phyloP scores from a whole-genome alignment of 164 flowering plant species.

The Kingdonia uniflora region DNA sequence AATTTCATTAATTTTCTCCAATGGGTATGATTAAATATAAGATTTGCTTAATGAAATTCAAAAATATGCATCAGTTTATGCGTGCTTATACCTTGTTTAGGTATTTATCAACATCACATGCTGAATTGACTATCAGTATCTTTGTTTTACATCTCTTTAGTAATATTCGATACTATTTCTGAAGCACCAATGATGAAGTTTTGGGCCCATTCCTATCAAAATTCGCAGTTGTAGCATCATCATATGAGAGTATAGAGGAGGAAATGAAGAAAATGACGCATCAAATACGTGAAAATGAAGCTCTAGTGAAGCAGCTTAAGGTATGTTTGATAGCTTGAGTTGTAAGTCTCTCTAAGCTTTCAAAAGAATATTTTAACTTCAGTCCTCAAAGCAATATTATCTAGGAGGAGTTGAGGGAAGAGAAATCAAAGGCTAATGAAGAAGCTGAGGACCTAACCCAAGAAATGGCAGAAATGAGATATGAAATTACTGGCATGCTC shows the following conservation, averaged over 20 bases:
- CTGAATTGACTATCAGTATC: conserved; percentile 1
- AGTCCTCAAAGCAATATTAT: background rate
- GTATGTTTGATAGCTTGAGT: conserved; percentile 19
- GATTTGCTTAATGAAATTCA: too few relatives aligned
- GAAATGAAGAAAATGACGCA: conserved; percentile 35
- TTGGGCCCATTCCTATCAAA: conserved; percentile 35
- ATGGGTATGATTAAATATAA: too few relatives aligned
- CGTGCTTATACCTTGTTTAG: too few relatives aligned
- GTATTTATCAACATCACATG: too few relatives aligned
- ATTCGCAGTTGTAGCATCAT: conserved; percentile 18
- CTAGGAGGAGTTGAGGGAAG: conserved; percentile 63
- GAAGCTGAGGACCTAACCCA: conserved; percentile 79
- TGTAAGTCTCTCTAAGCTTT: background rate
- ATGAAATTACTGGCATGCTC: conserved; percentile 59
- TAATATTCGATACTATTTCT: conserved; percentile 16
- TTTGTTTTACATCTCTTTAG: conserved; percentile 8
- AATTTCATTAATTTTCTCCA: too few relatives aligned
- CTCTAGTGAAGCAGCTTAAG: conserved; percentile 60
- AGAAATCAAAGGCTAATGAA: conserved; percentile 57
- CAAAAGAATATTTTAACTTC: conserved; percentile 6
- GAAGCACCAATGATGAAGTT: conserved; percentile 32
- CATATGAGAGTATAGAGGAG: conserved; percentile 26
- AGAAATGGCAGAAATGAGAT: conserved; percentile 90
- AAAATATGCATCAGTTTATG: too few relatives aligned
- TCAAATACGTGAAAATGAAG: conserved; percentile 47